These are phyloP conservation scores for Isoetes taiwanensis DNA, from an alignment of 75 land plant genomes.

Conservation along the genomic window DNA sequence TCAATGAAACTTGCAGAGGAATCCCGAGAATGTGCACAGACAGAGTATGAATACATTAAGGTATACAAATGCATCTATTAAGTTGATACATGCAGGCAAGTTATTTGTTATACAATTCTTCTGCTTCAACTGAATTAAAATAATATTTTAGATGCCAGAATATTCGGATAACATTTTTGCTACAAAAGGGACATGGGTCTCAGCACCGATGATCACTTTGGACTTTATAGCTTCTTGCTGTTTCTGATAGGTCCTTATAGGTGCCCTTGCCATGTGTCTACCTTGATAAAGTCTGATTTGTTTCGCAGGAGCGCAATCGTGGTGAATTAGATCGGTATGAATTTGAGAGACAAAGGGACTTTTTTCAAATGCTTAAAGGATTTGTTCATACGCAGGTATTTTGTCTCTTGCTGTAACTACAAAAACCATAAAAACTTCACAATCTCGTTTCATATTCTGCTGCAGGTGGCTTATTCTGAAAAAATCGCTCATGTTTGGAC, in stretches of 20 bases:
- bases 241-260: no score
- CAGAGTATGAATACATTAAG: slow-evolving; percentile 85
- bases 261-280: no score
- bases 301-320: slow-evolving; percentile 59
- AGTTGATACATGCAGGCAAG: background rate
- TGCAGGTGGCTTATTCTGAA: slow-evolving; percentile 67
- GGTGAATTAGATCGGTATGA: slow-evolving; percentile 63
- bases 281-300: background rate
- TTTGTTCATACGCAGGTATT: slow-evolving; percentile 62
- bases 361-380: slow-evolving; percentile 59
- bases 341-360: slow-evolving; percentile 45
- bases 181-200: background rate
- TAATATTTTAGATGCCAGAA: background rate
- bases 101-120: background rate
- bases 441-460: background rate
- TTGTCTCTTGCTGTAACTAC: background rate
- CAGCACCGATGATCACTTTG: background rate
- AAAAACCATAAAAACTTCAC: background rate
- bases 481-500: slow-evolving; percentile 64
- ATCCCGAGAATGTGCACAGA: slow-evolving; percentile 47
- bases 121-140: background rate
- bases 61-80: slow-evolving; percentile 24
- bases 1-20: slow-evolving; percentile 48
- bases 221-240: background rate
- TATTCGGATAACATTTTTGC: background rate